A percentile compares a stretch with the other conserved stretches of the same genome.
Evolutionary conservation across 352 stramenopile genomes (phyloP).

Genomic region (Pythium diclinum): DNA sequence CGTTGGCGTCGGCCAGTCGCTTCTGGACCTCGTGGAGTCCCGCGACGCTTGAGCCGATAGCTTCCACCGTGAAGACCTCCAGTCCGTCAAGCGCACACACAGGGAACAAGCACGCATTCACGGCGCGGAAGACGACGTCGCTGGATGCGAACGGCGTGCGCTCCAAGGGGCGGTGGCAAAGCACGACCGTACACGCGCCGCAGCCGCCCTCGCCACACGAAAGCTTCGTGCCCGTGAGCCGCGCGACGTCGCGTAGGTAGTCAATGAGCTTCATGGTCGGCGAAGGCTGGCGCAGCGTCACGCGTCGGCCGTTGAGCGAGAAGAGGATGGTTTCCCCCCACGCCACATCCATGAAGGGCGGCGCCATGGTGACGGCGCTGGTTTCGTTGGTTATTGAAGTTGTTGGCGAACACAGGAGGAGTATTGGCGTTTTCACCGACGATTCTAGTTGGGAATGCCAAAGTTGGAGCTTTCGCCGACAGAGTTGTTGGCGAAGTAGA

Average conservation of each 20-base stretch:
- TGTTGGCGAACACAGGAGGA: neutral
- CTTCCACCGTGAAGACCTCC: conserved; percentile 86
- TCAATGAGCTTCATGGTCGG: conserved; percentile 46
- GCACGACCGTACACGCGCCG: conserved; percentile 36
- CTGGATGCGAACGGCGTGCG: conserved; percentile 7
- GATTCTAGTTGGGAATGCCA: neutral
- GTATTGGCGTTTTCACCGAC: neutral
- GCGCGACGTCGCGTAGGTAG: conserved; percentile 58
- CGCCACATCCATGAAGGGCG: conserved; percentile 17
- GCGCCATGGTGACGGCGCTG: conserved; percentile 8
- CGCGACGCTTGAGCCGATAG: conserved; percentile 41
- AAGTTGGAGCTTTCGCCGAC: neutral
- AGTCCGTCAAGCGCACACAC: conserved; percentile 69
- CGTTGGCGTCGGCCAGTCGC: conserved; percentile 67
- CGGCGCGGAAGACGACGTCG: conserved; percentile 35
- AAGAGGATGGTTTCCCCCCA: conserved; percentile 23
- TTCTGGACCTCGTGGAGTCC: conserved; percentile 59
- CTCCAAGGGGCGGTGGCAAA: conserved; percentile 25
- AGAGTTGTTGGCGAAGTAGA: neutral
- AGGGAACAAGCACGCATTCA: conserved; percentile 87
- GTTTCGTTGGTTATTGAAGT: neutral
- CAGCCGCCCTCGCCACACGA: conserved; percentile 36
- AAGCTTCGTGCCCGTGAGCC: conserved; percentile 74
- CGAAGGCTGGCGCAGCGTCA: conserved; percentile 16
- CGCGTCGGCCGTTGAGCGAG: conserved; percentile 22